These are phyloP conservation scores for Colletotrichum truncatum DNA, from an alignment of 2,329 filamentous ascomycete genomes.

Conservation along the genomic window DNA sequence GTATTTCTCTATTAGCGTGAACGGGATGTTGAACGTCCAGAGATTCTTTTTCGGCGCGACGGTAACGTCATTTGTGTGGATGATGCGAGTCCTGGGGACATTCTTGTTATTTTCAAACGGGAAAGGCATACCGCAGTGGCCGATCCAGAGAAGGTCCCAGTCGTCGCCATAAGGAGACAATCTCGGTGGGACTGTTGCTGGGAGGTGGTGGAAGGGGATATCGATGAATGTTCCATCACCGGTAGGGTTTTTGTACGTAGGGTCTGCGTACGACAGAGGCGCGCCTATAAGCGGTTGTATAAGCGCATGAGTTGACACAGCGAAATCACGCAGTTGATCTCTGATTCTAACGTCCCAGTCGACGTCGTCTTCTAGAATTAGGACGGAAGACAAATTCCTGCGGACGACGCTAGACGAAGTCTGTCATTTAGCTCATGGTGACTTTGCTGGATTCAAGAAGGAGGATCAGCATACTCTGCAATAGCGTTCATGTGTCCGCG, in stretches of 20 bases:
- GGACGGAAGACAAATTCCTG: constrained; percentile 53
- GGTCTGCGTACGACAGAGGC: constrained; percentile 33
- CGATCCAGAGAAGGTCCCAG: constrained; percentile 63
- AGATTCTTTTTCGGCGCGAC: too few relatives aligned
- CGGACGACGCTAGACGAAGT: constrained; percentile 48
- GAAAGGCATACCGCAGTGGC: constrained; percentile 53
- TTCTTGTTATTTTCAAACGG: constrained; percentile 29
- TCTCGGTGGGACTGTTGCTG: constrained; percentile 26
- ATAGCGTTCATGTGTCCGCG: constrained; percentile 49
- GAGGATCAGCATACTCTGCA: constrained; percentile 37
- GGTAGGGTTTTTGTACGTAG: constrained; percentile 29
- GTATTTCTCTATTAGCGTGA: constrained; percentile 44
- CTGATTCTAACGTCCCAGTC: constrained; percentile 65
- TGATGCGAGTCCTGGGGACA: constrained; percentile 41
- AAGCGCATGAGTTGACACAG: constrained; percentile 44
- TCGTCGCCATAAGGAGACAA: constrained; percentile 56
- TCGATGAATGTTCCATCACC: constrained; percentile 25
- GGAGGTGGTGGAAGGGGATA: constrained; percentile 33
- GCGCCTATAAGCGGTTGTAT: constrained; percentile 38
- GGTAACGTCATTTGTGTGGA: constrained; percentile 43
- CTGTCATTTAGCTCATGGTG: neutral
- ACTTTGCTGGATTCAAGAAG: neutral
- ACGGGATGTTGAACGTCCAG: constrained; percentile 44
- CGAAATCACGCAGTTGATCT: constrained; percentile 53
- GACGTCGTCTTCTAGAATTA: constrained; percentile 65